Conservation (phyloP, 2,329 filamentous ascomycete genomes). For the Rutstroemia sp. region DNA sequence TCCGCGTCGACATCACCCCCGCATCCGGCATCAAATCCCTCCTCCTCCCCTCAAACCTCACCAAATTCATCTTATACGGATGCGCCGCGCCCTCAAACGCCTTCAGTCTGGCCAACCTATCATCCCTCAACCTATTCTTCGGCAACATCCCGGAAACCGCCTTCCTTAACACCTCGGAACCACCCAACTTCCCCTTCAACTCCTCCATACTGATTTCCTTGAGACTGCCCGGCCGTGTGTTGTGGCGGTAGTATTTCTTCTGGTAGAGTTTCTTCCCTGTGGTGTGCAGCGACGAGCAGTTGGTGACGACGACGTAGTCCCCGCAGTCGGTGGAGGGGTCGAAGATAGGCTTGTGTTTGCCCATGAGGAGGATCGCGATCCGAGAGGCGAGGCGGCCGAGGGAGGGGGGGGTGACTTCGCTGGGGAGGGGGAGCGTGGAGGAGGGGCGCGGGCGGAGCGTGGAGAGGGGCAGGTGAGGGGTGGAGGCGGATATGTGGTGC, state of each 20-base stretch:
- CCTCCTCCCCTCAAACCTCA: slow-evolving; percentile 58
- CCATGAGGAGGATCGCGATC: slow-evolving; percentile 86
- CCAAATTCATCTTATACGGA: slow-evolving; percentile 83
- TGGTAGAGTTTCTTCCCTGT: slow-evolving; percentile 90
- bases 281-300: slow-evolving; percentile 77
- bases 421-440: slow-evolving; percentile 32
- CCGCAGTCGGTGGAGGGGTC: slow-evolving; percentile 97
- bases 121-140: slow-evolving; percentile 88
- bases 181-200: slow-evolving; percentile 90
- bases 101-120: slow-evolving; percentile 81
- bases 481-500: slow-evolving; percentile 75
- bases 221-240: slow-evolving; percentile 79
- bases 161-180: slow-evolving; percentile 81
- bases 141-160: slow-evolving; percentile 96
- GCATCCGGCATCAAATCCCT: slow-evolving; percentile 23
- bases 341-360: slow-evolving; percentile 98
- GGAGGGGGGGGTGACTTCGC: slow-evolving; percentile 57
- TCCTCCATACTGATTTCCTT: slow-evolving; percentile 89
- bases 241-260: slow-evolving; percentile 95
- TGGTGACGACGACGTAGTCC: slow-evolving; percentile 93
- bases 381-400: slow-evolving; percentile 83
- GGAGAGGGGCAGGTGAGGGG: slow-evolving; percentile 51
- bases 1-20: not conserved
- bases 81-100: slow-evolving; percentile 90
- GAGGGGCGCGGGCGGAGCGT: slow-evolving; percentile 38